Conservation (phyloP, 2,329 filamentous ascomycete species). For the Mycosphaerella sp. region DNA sequence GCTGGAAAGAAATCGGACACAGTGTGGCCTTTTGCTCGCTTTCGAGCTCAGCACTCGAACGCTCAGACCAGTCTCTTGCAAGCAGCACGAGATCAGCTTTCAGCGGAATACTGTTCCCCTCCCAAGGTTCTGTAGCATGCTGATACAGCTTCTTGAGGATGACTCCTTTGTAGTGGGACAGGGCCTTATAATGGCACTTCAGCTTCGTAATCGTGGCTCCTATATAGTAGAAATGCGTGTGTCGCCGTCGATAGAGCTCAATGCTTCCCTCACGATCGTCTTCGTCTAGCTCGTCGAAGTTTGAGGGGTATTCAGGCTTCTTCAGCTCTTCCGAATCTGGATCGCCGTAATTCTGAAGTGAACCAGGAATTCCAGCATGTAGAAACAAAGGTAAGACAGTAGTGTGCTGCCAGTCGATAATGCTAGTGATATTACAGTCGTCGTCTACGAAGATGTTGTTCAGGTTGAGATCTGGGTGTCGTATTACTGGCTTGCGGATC, state of each 20-base stretch:
- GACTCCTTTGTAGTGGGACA: conserved; percentile 14
- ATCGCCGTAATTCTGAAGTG: conserved; percentile 40
- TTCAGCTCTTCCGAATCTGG: conserved; percentile 19
- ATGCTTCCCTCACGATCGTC: conserved; percentile 15
- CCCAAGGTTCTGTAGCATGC: conserved; percentile 24
- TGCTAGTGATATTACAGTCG: conserved; percentile 30
- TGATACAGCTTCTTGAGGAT: conserved; percentile 19
- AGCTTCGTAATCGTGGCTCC: conserved; percentile 17
- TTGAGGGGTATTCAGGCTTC: conserved; percentile 15
- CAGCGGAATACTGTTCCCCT: conserved; percentile 27
- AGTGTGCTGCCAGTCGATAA: conserved; percentile 23
- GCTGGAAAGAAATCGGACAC: conserved; percentile 20
- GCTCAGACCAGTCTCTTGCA: conserved; percentile 10
- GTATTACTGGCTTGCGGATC: conserved; percentile 25
- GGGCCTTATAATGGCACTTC: conserved; percentile 20
- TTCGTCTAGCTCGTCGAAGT: conserved; percentile 20
- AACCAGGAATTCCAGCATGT: conserved; percentile 26
- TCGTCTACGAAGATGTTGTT: conserved; percentile 35
- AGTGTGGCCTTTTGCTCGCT: neutral
- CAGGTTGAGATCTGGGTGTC: conserved; percentile 34
- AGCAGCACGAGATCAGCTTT: conserved; percentile 22
- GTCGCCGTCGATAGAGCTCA: conserved; percentile 22
- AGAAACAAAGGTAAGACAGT: conserved; percentile 14
- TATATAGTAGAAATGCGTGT: conserved; percentile 26
- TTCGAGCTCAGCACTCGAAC: neutral